Percentiles rank a stretch among this genome's conserved stretches.
phyloP scores from a whole-genome alignment of 2,329 filamentous ascomycete genomes.

The Epichloe uncinata region DNA sequence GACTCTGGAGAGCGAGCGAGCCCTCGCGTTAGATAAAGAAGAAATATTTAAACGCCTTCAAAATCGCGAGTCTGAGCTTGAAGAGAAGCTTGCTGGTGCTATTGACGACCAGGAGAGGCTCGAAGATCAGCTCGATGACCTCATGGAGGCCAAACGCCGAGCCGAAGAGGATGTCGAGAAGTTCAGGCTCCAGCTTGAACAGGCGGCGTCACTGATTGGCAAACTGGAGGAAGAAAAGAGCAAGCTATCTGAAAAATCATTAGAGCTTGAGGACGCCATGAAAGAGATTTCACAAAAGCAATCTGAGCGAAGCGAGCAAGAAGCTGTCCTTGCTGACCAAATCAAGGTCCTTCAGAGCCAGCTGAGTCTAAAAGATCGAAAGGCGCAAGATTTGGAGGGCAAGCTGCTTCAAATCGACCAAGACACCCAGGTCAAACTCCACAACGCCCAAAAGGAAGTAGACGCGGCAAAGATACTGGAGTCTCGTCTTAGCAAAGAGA shows the following conservation, averaged over 20 bases:
- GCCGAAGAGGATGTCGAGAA: constrained; percentile 74
- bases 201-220: constrained; percentile 76
- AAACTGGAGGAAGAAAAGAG: constrained; percentile 79
- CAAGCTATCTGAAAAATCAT: constrained; percentile 52
- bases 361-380: constrained; percentile 75
- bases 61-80: constrained; percentile 77
- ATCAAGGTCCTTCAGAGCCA: constrained; percentile 88
- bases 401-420: constrained; percentile 78
- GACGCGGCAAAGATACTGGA: constrained; percentile 60
- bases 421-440: constrained; percentile 76
- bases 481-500: constrained; percentile 65
- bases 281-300: constrained; percentile 56
- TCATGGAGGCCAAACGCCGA: constrained; percentile 79
- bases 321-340: constrained; percentile 67
- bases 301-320: constrained; percentile 60
- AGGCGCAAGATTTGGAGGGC: constrained; percentile 72
- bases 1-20: constrained; percentile 86
- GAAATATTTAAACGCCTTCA: constrained; percentile 98
- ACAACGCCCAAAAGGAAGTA: constrained; percentile 65
- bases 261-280: constrained; percentile 57
- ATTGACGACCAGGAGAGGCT: constrained; percentile 89
- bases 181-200: constrained; percentile 71
- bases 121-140: constrained; percentile 82
- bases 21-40: constrained; percentile 93
- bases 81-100: constrained; percentile 82